Conservation (phyloP, 179 eudicot genomes). For the Patellifolia procumbens region DNA sequence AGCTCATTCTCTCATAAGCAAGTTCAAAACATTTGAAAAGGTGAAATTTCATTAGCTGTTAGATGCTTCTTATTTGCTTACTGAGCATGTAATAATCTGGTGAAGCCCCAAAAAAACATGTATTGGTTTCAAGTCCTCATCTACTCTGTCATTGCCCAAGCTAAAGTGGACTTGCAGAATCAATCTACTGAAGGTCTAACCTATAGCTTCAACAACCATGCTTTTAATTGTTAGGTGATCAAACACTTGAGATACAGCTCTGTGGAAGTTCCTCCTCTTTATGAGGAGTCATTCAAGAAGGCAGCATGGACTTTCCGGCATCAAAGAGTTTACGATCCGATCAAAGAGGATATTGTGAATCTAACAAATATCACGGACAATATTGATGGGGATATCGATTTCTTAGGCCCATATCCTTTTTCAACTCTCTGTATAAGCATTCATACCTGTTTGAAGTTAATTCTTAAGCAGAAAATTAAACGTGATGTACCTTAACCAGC, state of each 20-base stretch:
- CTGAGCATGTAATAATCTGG: background rate
- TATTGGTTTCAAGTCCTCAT: background rate
- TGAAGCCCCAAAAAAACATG: background rate
- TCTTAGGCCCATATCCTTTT: slow-evolving; percentile 99
- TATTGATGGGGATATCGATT: slow-evolving; percentile 58
- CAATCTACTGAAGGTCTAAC: background rate
- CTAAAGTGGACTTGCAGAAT: background rate
- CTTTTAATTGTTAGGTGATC: slow-evolving; percentile 51
- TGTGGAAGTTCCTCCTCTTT: slow-evolving; percentile 67
- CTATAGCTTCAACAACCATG: background rate
- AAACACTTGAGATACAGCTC: slow-evolving; percentile 79
- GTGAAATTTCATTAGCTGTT: slow-evolving; percentile 32
- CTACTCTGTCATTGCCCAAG: background rate
- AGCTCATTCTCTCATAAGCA: slow-evolving; percentile 81
- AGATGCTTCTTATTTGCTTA: background rate
- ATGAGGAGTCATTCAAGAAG: slow-evolving; percentile 86
- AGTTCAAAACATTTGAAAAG: slow-evolving; percentile 79
- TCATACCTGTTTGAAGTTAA: slow-evolving; percentile 4
- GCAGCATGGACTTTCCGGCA: slow-evolving; percentile 88
- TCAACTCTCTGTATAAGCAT: slow-evolving; percentile 1
- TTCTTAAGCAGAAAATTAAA: background rate
- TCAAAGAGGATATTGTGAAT: slow-evolving; percentile 68
- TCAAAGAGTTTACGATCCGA: slow-evolving; percentile 91
- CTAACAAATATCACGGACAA: slow-evolving; percentile 48
- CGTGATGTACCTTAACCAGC: slow-evolving; percentile 55